Evolutionary conservation across 2,329 filamentous ascomycete genomes (phyloP), one percentile per base, ranked within the genome.

Genomic region (Pyricularia grisea): DNA sequence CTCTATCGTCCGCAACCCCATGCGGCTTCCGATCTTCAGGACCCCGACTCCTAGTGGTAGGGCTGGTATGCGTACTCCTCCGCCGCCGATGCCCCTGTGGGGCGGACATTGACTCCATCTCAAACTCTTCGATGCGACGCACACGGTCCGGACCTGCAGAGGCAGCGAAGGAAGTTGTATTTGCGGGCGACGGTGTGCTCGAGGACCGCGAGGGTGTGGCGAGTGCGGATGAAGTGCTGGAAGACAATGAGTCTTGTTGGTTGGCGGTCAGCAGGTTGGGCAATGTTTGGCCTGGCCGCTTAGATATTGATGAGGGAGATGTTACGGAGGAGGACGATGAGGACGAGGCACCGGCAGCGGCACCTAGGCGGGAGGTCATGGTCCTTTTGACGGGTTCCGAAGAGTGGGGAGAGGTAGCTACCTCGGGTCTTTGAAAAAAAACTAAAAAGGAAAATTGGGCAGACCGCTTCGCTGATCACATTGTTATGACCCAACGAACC

Each of bases 31-130:
- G 73, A 68, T 73, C 77, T 66, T 71, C 75, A 66, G 75, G 74
- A 69, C 72, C 75, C 70, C 70, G 75, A 67, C 73, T 70, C 66
- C 75, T 70, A 69, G 75, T 68, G 68, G 74, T 68, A 67, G 80
- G 78, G 71, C 80, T 81, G 74, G 83, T 83, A 28, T 87, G 77
- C 71, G 84, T 87, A 78, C 85, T 87, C 70, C 84, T 81, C 65
- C 85, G 84, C 70, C 85, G 82, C 61, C 84, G 82, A 74, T 87
- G 85, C 73, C 84, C 81, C n/a, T 76, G 74, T 2, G 80, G 78
- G 58, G 25, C 58, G 58, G 76, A 75, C 71, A 87, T 80, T 55
- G 84, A 78, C 71, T 83, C 84, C 84, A 87, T 87, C 79, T 88
- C 85, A 73, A 87, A 78, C 71, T 73, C 65, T 69, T 60, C 68